A percentile compares a stretch with the other conserved stretches of the same genome.
Evolutionary conservation across 2,329 filamentous ascomycete genomes (phyloP).

Genomic region (Sporothrix brasiliensis): DNA sequence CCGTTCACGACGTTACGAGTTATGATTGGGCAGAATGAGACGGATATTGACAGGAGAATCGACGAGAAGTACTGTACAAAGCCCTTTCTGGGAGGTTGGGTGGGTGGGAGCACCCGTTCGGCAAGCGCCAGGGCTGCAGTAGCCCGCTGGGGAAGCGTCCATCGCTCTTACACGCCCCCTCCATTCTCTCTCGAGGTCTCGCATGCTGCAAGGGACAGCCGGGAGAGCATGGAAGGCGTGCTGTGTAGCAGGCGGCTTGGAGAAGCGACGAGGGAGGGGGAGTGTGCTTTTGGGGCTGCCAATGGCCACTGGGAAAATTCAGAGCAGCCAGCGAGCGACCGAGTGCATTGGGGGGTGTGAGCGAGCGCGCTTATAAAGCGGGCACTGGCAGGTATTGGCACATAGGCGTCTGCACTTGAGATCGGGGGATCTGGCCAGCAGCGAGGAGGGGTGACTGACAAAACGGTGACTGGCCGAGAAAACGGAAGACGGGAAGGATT

Average conservation of each 20-base stretch:
- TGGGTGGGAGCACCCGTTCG: slow-evolving; percentile 35
- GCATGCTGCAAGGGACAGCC: slow-evolving; percentile 34
- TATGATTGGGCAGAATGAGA: slow-evolving; percentile 56
- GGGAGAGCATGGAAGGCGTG: background rate
- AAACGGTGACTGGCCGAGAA: slow-evolving; percentile 31
- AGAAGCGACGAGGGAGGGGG: slow-evolving; percentile 34
- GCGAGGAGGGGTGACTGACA: slow-evolving; percentile 16
- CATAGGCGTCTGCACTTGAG: background rate
- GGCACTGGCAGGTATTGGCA: slow-evolving; percentile 24
- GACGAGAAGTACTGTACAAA: slow-evolving; percentile 51
- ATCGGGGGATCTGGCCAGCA: slow-evolving; percentile 20
- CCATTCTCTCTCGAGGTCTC: slow-evolving; percentile 17
- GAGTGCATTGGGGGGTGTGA: slow-evolving; percentile 1
- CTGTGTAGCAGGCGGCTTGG: slow-evolving; percentile 22
- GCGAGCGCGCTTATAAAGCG: slow-evolving; percentile 29
- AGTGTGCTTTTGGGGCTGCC: slow-evolving; percentile 31
- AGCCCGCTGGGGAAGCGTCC: slow-evolving; percentile 32
- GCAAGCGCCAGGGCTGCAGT: slow-evolving; percentile 42
- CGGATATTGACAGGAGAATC: slow-evolving; percentile 41
- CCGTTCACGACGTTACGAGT: slow-evolving; percentile 54
- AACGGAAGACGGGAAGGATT: slow-evolving; percentile 4
- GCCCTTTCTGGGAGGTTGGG: slow-evolving; percentile 29
- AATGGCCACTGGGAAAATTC: slow-evolving; percentile 5
- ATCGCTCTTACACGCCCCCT: slow-evolving; percentile 32
- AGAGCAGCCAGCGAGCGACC: background rate